These are phyloP conservation scores for Mycena kentingensis DNA, from an alignment of 768 basidiomycete species.

Conservation along the genomic window DNA sequence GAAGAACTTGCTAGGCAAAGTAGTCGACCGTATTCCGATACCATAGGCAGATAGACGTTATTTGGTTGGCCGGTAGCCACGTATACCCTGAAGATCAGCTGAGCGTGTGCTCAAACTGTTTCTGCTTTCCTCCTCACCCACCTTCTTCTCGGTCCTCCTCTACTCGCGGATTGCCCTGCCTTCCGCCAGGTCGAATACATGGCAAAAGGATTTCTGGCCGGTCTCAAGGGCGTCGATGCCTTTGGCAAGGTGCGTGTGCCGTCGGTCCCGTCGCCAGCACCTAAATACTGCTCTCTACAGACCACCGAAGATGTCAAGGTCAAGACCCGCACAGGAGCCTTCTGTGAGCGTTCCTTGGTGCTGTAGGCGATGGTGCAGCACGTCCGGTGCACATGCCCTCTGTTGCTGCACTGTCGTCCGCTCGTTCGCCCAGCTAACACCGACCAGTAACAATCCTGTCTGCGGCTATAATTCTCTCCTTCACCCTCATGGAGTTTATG, in stretches of 20 bases:
- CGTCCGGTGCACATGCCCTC: slow-evolving; percentile 19
- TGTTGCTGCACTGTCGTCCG: background rate
- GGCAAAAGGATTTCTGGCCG: slow-evolving; percentile 77
- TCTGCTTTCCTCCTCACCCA: slow-evolving; percentile 22
- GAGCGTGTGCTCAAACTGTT: slow-evolving; percentile 19
- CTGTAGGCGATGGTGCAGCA: too few species aligned
- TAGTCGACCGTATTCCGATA: slow-evolving; percentile 76
- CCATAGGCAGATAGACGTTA: slow-evolving; percentile 32
- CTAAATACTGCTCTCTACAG: slow-evolving; percentile 41
- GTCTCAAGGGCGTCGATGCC: slow-evolving; percentile 92
- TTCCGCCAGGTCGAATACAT: slow-evolving; percentile 46
- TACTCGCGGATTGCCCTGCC: slow-evolving; percentile 35
- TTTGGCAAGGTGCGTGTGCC: slow-evolving; percentile 86
- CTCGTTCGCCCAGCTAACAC: background rate
- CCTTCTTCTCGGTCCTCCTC: slow-evolving; percentile 27
- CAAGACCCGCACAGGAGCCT: slow-evolving; percentile 91
- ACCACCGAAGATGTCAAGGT: slow-evolving; percentile 99
- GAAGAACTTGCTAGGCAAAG: slow-evolving; percentile 82
- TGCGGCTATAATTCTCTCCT: slow-evolving; percentile 87
- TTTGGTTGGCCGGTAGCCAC: slow-evolving; percentile 15
- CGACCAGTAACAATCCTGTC: slow-evolving; percentile 85
- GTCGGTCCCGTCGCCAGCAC: background rate
- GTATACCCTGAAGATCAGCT: slow-evolving; percentile 17
- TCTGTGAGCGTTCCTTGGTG: too few species aligned
- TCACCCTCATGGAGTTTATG: slow-evolving; percentile 92